Evolutionary conservation across 768 basidiomycete genomes (phyloP).

Genomic region (Rhodosporidiobolus odoratus): DNA sequence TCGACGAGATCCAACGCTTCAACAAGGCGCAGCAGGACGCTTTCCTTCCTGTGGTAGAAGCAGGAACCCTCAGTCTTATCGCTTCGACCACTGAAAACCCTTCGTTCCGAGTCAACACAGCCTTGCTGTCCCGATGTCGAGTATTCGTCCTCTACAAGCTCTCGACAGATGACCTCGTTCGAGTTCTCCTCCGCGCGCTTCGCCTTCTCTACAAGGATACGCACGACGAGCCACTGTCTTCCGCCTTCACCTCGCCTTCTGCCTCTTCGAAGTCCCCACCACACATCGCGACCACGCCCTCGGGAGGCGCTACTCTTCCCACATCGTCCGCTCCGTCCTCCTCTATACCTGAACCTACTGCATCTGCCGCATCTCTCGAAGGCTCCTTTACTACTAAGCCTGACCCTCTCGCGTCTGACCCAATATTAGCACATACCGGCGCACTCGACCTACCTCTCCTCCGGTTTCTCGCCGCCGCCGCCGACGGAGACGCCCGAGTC

Average conservation of each 20-base stretch:
- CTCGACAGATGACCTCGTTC: slow-evolving; percentile 58
- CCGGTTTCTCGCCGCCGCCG: slow-evolving; percentile 38
- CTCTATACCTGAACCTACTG: not conserved
- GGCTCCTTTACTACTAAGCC: too few species aligned
- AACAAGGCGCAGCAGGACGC: slow-evolving; percentile 60
- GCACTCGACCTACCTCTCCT: slow-evolving; percentile 25
- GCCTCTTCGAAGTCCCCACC: not conserved
- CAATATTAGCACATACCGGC: slow-evolving; percentile 29
- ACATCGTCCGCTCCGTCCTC: not conserved
- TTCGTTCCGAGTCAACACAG: slow-evolving; percentile 54
- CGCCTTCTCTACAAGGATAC: slow-evolving; percentile 4
- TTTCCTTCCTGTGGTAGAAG: slow-evolving; percentile 75
- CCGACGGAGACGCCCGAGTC: slow-evolving; percentile 48
- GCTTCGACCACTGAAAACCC: slow-evolving; percentile 81
- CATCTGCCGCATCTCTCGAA: not conserved
- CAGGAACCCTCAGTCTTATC: slow-evolving; percentile 63
- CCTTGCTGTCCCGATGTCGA: slow-evolving; percentile 49
- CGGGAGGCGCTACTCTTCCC: not conserved
- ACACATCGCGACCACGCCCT: too few species aligned
- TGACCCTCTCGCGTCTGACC: not conserved
- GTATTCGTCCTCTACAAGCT: slow-evolving; percentile 70
- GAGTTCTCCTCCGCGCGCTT: slow-evolving; percentile 58
- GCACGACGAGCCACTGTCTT: not conserved
- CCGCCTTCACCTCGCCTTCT: not conserved
- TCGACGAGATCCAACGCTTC: slow-evolving; percentile 74